Base-by-base conservation (phyloP, 495 filamentous ascomycete genomes). In the Penicillium samsonianum region DNA sequence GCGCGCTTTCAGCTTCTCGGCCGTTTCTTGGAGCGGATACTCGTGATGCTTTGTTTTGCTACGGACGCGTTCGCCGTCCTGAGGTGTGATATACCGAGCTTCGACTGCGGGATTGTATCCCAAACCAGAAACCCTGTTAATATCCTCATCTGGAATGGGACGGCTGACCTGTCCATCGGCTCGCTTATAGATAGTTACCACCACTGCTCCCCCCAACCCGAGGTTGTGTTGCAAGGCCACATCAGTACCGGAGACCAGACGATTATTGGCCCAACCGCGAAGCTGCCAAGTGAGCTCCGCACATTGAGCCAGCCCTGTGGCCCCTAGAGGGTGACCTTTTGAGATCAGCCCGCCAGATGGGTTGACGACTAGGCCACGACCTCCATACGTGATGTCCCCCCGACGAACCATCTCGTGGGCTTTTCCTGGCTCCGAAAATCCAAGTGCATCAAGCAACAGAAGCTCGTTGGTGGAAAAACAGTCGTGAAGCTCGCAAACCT, bases 381-480 rank as follows among this genome's bases (percentile, higher is more conserved):
- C 89, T 46, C 90, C 91, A 64, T 94, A 96, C 0, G 92, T 97
- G 67, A 96, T 96, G 59, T 90, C 90, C n/a, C 91, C 91, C 6
- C 72, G 77, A 9, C 91, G 83, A 20, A 97, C 90, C 81, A 97
- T 84, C 70, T 96, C 90, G 65, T 96, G 91, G 0, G 93, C 93
- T 67, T 91, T 91, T 0, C 91, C 93, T 0, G 79, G 82, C 56
- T 83, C 81, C 19, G 80, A 84, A 5, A 98, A 80, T 0, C 89
- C 91, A 6, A 96, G 78, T 0, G 87, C 90, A 68, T 97, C 91
- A 30, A 98, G 82, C 0, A 84, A 81, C 26, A 92, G 78, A 79
- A 98, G 85, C 74, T 97, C 92, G 65, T 98, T 97, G 10, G 92
- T 85, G 5, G 87, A 91, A 77, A 98, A 98, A 74, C 92, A 97